Base-by-base conservation (phyloP, 306 rosid genomes). In the Acacia confusa region DNA sequence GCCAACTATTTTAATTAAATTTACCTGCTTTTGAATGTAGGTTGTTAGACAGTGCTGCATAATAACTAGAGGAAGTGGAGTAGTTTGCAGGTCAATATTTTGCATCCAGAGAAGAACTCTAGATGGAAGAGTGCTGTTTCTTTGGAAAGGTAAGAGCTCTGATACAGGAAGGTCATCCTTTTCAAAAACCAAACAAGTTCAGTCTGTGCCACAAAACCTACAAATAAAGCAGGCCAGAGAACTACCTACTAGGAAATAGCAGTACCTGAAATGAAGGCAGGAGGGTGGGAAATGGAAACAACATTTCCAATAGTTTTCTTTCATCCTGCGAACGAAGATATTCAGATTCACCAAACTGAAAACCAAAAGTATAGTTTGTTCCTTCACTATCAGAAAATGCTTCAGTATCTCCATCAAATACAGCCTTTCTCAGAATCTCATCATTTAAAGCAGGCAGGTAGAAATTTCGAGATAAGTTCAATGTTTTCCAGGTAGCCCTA, bases 111-210 rank as follows among this genome's bases (percentile, higher is more conserved):
- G 79, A 76, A 95, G 97, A 86, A 93, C 90, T 83, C 90, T 92
- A 76, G 97, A 95, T 70, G 97, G 83, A 86, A 95, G 97, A 67
- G 94, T 93, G 91, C 98, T 87, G 83, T 93, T 95, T 89, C 91
- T 91, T 91, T 95, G 99, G 89, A 88, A 90, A 84, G 99, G 99
- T 72, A 95, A 85, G 83, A 91, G 94, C 87, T 93, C 94, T 43
- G 97, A 93, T 85, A 90, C 87, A 24, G 82, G 82, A 84, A 87
- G 85, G 84, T 87, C 91, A 84, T 88, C 98, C 99, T 95, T 96
- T 64, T 83, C 78, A 64, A 64, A 90, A 84, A 20, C 76, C 64
- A 80, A 64, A 58, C n/a, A 66, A 47, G 55, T 88, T 74, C 52
- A 78, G 78, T 57, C 50, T 86, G 76, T 63, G 76, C 72, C 25